Conservation (phyloP, 768 basidiomycete species). For the Pulveroboletus sp. region DNA sequence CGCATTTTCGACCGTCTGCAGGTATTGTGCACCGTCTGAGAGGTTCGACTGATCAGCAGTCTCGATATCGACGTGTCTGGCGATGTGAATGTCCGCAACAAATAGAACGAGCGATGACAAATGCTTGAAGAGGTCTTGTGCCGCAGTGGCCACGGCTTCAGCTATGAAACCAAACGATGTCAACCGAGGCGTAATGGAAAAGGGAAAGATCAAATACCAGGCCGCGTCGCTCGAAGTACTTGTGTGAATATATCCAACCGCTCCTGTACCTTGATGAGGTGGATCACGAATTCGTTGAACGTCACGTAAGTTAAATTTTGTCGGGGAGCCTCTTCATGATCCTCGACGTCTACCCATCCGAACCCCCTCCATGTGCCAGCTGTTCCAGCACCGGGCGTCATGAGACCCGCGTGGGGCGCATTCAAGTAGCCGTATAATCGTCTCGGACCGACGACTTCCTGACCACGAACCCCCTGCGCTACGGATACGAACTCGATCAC, state of each 20-base stretch:
- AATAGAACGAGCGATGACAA: conserved; percentile 40
- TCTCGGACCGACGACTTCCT: conserved; percentile 29
- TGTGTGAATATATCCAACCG: conserved; percentile 21
- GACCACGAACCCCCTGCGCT: conserved; percentile 42
- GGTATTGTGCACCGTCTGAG: conserved; percentile 35
- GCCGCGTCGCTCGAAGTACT: conserved; percentile 14
- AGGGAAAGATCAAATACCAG: conserved; percentile 15
- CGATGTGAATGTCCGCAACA: conserved; percentile 48
- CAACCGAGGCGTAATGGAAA: neutral
- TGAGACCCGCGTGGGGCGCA: conserved; percentile 36
- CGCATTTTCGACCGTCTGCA: conserved; percentile 43
- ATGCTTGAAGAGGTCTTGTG: conserved; percentile 34
- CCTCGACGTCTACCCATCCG: conserved; percentile 43
- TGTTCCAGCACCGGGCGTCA: conserved; percentile 46
- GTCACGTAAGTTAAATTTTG: conserved; percentile 26
- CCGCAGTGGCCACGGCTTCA: conserved; percentile 22
- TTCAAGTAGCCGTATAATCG: conserved; percentile 36
- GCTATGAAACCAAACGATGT: conserved; percentile 10
- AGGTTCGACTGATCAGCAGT: conserved; percentile 33
- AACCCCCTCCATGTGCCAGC: conserved; percentile 53
- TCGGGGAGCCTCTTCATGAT: conserved; percentile 30
- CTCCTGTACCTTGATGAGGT: conserved; percentile 28
- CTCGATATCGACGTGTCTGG: conserved; percentile 50
- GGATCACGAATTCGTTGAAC: conserved; percentile 33
- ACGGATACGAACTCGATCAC: conserved; percentile 63